A percentile compares a stretch with the other conserved stretches of the same genome.
Evolutionary conservation across 495 filamentous ascomycete species (phyloP).

Genomic region (Neurospora hispaniola): DNA sequence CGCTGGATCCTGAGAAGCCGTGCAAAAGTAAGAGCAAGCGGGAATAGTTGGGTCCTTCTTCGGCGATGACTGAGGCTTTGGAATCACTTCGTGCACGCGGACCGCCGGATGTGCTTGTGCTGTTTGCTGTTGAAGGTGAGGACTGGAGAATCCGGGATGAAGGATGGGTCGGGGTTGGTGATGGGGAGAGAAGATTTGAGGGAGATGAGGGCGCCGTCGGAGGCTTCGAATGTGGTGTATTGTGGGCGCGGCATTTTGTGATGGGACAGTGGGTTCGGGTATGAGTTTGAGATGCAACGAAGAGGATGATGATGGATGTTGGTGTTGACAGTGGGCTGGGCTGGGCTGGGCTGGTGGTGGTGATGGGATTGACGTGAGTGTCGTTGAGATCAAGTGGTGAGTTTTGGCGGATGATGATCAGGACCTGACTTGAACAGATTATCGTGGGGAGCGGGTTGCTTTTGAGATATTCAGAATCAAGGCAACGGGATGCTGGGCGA

Average conservation of each 20-base stretch:
- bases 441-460: neutral
- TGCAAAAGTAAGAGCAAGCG: conserved; percentile 28
- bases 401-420: too few species aligned
- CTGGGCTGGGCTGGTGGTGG: neutral
- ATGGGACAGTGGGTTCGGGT: too few species aligned
- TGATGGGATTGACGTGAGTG: neutral
- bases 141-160: neutral
- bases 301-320: too few species aligned
- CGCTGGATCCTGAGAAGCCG: conserved; percentile 35
- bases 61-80: neutral
- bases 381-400: neutral
- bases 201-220: conserved; percentile 23
- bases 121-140: neutral
- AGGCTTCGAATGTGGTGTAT: conserved; percentile 13
- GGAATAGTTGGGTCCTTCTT: neutral
- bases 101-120: neutral
- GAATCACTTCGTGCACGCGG: neutral
- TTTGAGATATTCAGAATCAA: neutral
- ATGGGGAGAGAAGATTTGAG: conserved; percentile 21
- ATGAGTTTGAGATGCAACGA: too few species aligned
- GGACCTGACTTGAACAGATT: neutral
- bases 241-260: conserved; percentile 3
- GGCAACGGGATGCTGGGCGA: too few species aligned
- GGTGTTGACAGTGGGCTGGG: neutral
- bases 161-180: neutral